A percentile compares a stretch with the other conserved stretches of the same genome.
Evolutionary conservation across 140 eudicot genomes (phyloP).

Genomic region (Ambrosia hybrid): DNA sequence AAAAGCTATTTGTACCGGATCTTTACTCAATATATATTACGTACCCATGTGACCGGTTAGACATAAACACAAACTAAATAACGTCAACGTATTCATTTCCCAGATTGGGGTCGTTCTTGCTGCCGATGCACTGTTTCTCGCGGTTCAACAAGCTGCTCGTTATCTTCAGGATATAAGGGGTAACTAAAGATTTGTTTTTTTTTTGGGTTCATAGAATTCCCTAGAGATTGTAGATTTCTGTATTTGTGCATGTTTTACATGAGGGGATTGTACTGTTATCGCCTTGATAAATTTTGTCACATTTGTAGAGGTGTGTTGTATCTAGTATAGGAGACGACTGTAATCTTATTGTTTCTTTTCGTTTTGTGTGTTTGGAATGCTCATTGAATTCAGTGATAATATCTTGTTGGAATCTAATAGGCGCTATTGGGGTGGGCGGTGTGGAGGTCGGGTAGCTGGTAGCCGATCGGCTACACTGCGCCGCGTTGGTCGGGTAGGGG

Average conservation of each 20-base stretch:
- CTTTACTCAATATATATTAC: too few relatives aligned
- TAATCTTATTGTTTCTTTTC: not conserved
- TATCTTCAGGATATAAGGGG: conserved; percentile 76
- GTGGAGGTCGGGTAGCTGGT: too few relatives aligned
- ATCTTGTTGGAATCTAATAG: too few relatives aligned
- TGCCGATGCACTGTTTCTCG: conserved; percentile 77
- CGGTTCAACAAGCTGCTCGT: conserved; percentile 70
- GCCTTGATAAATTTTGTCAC: conserved; percentile 30
- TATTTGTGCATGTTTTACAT: conserved; percentile 3
- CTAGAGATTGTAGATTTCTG: conserved; percentile 11
- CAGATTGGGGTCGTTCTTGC: conserved; percentile 74
- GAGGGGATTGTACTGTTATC: conserved; percentile 14
- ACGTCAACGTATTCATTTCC: conserved; percentile 1
- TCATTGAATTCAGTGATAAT: not conserved
- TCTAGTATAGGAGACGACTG: not conserved
- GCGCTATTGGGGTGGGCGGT: too few relatives aligned
- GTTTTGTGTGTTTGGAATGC: not conserved
- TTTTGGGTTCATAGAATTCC: not conserved
- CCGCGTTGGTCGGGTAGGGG: too few relatives aligned
- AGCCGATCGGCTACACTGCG: too few relatives aligned
- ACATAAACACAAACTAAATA: not conserved
- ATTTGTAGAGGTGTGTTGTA: conserved; percentile 8
- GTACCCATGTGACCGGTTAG: too few relatives aligned
- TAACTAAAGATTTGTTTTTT: conserved; percentile 32
- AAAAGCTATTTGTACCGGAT: too few relatives aligned